A percentile compares a stretch with the other conserved stretches of the same genome.
Conservation (phyloP, 805 yeast genomes). For the Hanseniaspora hatyaiensis region DNA sequence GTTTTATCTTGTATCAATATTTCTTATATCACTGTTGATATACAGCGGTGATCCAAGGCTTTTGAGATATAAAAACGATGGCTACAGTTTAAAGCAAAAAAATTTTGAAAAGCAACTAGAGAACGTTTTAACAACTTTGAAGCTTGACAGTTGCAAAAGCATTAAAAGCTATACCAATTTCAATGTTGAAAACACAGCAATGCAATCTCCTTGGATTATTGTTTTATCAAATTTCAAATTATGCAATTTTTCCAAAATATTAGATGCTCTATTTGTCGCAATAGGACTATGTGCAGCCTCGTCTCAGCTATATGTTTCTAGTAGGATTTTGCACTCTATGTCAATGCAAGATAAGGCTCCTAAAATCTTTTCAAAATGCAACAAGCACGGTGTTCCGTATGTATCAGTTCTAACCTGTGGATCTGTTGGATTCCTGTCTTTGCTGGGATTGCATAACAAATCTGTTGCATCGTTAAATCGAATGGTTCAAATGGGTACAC, state of each 20-base stretch:
- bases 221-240: constrained; percentile 44
- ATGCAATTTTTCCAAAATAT: constrained; percentile 38
- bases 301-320: constrained; percentile 45
- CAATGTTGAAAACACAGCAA: constrained; percentile 29
- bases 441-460: constrained; percentile 42
- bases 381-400: constrained; percentile 59
- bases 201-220: constrained; percentile 49
- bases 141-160: constrained; percentile 17
- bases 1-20: constrained; percentile 53
- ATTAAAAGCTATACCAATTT: background rate
- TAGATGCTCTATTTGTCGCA: constrained; percentile 41
- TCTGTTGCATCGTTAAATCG: constrained; percentile 54
- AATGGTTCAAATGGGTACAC: constrained; percentile 51
- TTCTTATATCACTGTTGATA: constrained; percentile 55
- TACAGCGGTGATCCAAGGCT: constrained; percentile 67
- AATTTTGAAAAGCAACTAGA: constrained; percentile 3
- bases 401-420: constrained; percentile 53
- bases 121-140: background rate
- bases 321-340: constrained; percentile 45
- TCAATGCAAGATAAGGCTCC: constrained; percentile 51
- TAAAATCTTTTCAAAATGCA: constrained; percentile 44
- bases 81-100: background rate
- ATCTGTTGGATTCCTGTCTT: constrained; percentile 46
- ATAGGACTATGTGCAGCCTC: constrained; percentile 46
- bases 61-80: constrained; percentile 33